These are phyloP conservation scores for Alternaria burnsii DNA, from an alignment of 2,329 filamentous ascomycete genomes.

Conservation along the genomic window DNA sequence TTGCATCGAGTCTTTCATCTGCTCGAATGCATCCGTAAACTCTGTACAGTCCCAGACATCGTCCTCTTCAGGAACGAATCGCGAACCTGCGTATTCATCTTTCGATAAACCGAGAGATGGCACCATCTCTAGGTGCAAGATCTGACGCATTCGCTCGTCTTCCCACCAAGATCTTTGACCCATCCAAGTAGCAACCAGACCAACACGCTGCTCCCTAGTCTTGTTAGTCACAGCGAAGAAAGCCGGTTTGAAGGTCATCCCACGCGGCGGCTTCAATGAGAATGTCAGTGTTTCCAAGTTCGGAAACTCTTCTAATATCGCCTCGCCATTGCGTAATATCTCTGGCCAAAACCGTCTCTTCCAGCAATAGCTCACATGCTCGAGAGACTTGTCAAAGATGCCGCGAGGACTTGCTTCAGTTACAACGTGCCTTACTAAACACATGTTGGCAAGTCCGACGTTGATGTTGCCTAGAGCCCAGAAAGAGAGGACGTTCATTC, in stretches of 20 bases:
- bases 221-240: constrained; percentile 37
- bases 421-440: constrained; percentile 29
- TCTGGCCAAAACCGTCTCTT: constrained; percentile 40
- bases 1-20: constrained; percentile 14
- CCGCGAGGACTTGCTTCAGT: constrained; percentile 33
- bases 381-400: constrained; percentile 34
- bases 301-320: constrained; percentile 33
- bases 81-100: constrained; percentile 31
- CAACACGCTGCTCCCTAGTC: constrained; percentile 38
- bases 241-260: constrained; percentile 31
- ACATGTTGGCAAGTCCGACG: constrained; percentile 23
- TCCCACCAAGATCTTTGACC: constrained; percentile 29
- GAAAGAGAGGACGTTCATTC: constrained; percentile 55
- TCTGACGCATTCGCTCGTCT: constrained; percentile 30
- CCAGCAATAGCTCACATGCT: constrained; percentile 41
- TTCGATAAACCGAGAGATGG: constrained; percentile 17
- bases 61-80: constrained; percentile 31
- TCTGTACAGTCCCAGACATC: constrained; percentile 40
- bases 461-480: constrained; percentile 24
- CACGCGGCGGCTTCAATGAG: constrained; percentile 31
- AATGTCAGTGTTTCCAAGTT: constrained; percentile 35
- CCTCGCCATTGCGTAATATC: constrained; percentile 27
- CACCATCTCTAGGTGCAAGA: constrained; percentile 39
- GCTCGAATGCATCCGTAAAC: constrained; percentile 34
- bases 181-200: constrained; percentile 39